A percentile compares a stretch with the other conserved stretches of the same genome.
Evolutionary conservation across 352 stramenopile genomes (phyloP).

Genomic region (Phytophthora meadii): DNA sequence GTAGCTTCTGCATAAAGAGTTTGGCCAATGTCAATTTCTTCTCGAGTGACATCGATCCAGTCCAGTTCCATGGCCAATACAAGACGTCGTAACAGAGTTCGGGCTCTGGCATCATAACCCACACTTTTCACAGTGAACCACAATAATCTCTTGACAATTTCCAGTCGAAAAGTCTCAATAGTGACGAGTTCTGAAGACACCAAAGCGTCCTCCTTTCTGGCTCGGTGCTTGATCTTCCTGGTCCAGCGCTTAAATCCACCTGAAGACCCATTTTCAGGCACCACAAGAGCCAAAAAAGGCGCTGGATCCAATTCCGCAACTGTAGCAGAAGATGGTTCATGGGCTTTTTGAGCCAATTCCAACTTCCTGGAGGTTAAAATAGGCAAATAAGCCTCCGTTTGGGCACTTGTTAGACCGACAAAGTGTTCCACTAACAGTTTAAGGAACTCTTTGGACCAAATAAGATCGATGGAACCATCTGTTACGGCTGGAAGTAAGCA

Average conservation of each 20-base stretch:
- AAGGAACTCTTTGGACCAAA: conserved; percentile 75
- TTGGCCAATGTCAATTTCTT: conserved; percentile 77
- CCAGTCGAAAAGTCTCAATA: conserved; percentile 55
- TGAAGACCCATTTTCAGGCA: conserved; percentile 36
- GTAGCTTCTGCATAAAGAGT: conserved; percentile 76
- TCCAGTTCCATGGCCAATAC: conserved; percentile 56
- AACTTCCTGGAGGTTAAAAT: conserved; percentile 59
- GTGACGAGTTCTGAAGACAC: conserved; percentile 20
- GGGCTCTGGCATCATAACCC: conserved; percentile 76
- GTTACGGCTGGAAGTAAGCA: conserved; percentile 73
- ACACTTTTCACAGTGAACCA: conserved; percentile 84
- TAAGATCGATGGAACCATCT: conserved; percentile 59
- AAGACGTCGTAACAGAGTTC: conserved; percentile 63
- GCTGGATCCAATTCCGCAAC: conserved; percentile 51
- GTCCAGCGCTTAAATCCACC: conserved; percentile 41
- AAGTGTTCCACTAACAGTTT: conserved; percentile 72
- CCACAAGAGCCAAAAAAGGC: conserved; percentile 69
- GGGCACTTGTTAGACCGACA: conserved; percentile 50
- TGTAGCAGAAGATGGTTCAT: conserved; percentile 20
- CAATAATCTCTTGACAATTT: conserved; percentile 71
- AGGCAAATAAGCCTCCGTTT: conserved; percentile 75
- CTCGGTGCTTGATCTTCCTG: conserved; percentile 31
- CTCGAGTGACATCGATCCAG: conserved; percentile 67
- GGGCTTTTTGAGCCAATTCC: conserved; percentile 27
- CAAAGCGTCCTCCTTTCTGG: conserved; percentile 15